Evolutionary conservation across 129 eudicot genomes (phyloP).

Genomic region (Pulicaria dysenterica): DNA sequence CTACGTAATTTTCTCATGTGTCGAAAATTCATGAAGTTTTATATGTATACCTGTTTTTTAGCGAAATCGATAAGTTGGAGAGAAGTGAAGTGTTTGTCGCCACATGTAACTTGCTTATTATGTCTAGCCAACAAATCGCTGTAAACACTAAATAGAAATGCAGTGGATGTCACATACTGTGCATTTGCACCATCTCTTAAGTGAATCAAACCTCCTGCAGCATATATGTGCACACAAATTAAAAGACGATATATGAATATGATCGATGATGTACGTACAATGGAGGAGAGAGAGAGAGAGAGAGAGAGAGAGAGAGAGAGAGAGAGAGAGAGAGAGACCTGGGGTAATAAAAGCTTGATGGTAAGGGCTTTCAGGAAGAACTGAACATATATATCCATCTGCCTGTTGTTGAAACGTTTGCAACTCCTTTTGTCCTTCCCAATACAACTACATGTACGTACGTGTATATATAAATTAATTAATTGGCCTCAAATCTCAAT

Average conservation of each 20-base stretch:
- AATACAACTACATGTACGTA: conserved; percentile 46
- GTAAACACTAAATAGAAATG: conserved; percentile 65
- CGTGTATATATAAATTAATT: no score
- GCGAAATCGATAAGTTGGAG: conserved; percentile 56
- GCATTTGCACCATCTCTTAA: conserved; percentile 92
- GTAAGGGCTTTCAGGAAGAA: conserved; percentile 70
- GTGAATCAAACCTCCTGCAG: conserved; percentile 68
- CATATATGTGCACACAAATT: not conserved
- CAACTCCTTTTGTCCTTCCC: conserved; percentile 54
- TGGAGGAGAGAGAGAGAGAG: not conserved
- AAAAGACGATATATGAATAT: no score
- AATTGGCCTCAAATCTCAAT: no score
- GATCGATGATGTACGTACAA: no score
- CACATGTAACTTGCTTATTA: conserved; percentile 53
- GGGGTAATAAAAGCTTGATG: conserved; percentile 61
- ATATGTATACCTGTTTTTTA: conserved; percentile 63
- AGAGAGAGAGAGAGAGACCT: conserved; percentile 35
- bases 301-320: conserved; percentile 14
- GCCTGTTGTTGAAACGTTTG: conserved; percentile 56
- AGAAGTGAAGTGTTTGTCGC: conserved; percentile 45
- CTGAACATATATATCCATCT: conserved; percentile 65
- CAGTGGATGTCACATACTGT: conserved; percentile 72
- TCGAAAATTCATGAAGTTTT: no score
- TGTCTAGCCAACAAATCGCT: conserved; percentile 58
- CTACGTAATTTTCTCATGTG: no score